These are phyloP conservation scores for Chlorella vulgaris DNA, from an alignment of 139 green algal genomes.

Conservation along the genomic window DNA sequence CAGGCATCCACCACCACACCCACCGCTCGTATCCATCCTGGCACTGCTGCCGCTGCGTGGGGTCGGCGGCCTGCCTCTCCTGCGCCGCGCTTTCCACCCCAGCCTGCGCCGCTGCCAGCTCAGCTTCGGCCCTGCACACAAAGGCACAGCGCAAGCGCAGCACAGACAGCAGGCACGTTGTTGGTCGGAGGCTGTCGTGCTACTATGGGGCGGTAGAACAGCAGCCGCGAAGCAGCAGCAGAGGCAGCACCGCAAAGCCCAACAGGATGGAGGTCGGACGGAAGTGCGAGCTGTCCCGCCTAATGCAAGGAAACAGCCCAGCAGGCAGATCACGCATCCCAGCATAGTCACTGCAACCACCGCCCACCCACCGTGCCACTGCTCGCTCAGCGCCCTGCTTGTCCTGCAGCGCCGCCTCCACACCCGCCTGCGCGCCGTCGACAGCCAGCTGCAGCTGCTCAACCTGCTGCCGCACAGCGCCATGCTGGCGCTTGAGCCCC, in stretches of 20 bases:
- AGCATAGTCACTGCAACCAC: too few relatives aligned
- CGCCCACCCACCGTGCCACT: neutral
- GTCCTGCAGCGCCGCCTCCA: conserved; percentile 5
- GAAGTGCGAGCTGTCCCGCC: too few relatives aligned
- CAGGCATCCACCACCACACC: neutral
- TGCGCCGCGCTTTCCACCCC: neutral
- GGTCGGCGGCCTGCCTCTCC: neutral
- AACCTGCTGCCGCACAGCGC: neutral
- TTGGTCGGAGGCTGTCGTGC: too few relatives aligned
- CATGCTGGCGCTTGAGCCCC: conserved; percentile 7
- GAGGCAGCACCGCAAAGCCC: too few relatives aligned
- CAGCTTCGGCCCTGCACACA: conserved; percentile 2
- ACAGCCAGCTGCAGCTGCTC: neutral
- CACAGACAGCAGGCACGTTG: too few relatives aligned
- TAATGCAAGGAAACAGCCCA: too few relatives aligned
- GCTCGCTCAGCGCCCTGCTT: neutral
- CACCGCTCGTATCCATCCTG: neutral
- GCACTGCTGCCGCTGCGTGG: neutral
- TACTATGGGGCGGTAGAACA: too few relatives aligned
- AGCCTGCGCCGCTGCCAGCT: neutral
- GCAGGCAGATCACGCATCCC: too few relatives aligned
- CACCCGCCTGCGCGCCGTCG: neutral
- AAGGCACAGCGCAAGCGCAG: neutral
- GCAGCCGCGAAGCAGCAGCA: too few relatives aligned
- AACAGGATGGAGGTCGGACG: too few relatives aligned